phyloP scores from a whole-genome alignment of 352 stramenopile genomes.

The Pythium phragmitis region DNA sequence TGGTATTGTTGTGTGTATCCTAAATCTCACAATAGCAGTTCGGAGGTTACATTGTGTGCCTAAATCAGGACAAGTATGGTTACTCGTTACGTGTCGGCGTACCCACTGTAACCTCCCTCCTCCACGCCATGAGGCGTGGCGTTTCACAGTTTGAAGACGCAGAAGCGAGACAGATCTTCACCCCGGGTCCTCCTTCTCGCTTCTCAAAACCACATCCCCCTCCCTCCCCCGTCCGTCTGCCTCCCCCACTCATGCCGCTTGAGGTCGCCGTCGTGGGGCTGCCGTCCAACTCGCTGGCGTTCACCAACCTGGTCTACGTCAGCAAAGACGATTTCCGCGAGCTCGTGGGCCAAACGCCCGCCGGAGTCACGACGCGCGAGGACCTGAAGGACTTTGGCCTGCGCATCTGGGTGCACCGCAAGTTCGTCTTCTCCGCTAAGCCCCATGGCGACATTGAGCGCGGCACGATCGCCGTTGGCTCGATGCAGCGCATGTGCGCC shows the following conservation, averaged over 20 bases:
- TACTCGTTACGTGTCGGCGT: too few species aligned
- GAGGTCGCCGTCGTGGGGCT: slow-evolving; percentile 63
- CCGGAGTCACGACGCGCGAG: slow-evolving; percentile 64
- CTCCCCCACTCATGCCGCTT: slow-evolving; percentile 40
- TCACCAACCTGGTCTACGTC: slow-evolving; percentile 84
- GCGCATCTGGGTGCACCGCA: slow-evolving; percentile 81
- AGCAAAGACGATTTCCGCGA: slow-evolving; percentile 72
- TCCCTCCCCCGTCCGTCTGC: too few species aligned
- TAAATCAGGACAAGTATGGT: too few species aligned
- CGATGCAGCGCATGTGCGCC: slow-evolving; percentile 79
- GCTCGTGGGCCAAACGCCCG: slow-evolving; percentile 61
- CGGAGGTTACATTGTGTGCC: too few species aligned
- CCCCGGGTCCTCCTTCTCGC: not conserved
- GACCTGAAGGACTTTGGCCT: slow-evolving; percentile 69
- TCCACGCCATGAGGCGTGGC: slow-evolving; percentile 17
- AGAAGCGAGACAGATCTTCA: slow-evolving; percentile 5
- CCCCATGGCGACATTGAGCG: slow-evolving; percentile 63
- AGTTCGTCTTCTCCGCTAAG: slow-evolving; percentile 80
- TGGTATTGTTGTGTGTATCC: not conserved
- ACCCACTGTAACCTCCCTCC: too few species aligned
- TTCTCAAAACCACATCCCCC: too few species aligned
- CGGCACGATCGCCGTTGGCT: slow-evolving; percentile 65
- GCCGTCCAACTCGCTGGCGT: slow-evolving; percentile 74
- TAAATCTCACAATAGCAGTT: slow-evolving; percentile 4
- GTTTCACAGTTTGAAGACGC: slow-evolving; percentile 29